These are phyloP conservation scores for Salvia rosmarinus DNA, from an alignment of 257 asterid species.

Conservation along the genomic window DNA sequence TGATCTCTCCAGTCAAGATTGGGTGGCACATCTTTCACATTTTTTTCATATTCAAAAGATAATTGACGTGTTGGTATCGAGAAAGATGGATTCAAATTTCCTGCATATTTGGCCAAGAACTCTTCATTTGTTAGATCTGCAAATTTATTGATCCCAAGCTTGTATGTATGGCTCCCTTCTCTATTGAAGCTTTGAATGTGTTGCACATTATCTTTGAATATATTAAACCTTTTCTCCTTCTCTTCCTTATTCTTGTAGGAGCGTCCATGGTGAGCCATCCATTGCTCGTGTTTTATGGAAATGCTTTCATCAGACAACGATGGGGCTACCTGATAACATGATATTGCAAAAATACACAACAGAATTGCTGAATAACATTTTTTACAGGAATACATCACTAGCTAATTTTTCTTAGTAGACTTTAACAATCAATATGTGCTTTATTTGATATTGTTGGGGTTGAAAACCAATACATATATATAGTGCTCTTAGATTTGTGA, in stretches of 20 bases:
- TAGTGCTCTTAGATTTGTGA: background rate
- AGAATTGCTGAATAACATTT: background rate
- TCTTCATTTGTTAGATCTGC: conserved; percentile 51
- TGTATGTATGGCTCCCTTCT: conserved; percentile 36
- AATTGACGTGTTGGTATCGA: background rate
- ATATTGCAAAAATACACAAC: conserved; percentile 12
- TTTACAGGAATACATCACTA: conserved; percentile 10
- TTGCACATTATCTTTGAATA: conserved; percentile 47
- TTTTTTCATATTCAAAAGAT: conserved; percentile 22
- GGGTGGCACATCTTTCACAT: conserved; percentile 9
- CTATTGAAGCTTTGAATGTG: conserved; percentile 41
- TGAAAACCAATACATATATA: background rate
- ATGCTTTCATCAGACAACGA: conserved; percentile 16
- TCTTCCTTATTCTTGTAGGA: conserved; percentile 39
- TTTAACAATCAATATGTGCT: background rate
- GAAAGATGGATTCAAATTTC: conserved; percentile 14
- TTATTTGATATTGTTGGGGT: background rate
- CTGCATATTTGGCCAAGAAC: conserved; percentile 33
- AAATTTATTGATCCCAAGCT: conserved; percentile 43
- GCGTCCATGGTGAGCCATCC: conserved; percentile 44
- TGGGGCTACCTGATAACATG: background rate
- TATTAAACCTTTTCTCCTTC: conserved; percentile 37
- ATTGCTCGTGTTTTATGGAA: conserved; percentile 31
- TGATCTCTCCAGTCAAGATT: conserved; percentile 38
- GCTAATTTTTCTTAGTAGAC: too few relatives aligned